Base-by-base conservation (phyloP, 192 early-diverging fungal species). In the Backusella liffmaniae region DNA sequence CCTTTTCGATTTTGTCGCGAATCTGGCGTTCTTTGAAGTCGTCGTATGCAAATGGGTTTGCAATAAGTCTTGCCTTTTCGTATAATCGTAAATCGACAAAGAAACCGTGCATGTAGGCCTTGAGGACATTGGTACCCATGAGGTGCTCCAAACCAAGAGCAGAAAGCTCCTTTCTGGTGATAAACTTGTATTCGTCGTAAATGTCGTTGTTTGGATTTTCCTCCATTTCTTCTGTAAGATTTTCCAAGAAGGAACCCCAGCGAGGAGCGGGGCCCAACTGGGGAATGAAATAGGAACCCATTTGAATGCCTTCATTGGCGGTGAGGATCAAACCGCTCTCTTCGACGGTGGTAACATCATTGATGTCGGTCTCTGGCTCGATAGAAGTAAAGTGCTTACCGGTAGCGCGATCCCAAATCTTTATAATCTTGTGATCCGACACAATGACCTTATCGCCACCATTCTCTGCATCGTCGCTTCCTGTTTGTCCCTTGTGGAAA, bases 181-280 rank as follows among this genome's bases (percentile, higher is more conserved):
- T 94, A 87, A 99, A 99, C 79, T 98, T 97, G 91, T 99, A 99
- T 80, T 99, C 95, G 79, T 98, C 96, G 86, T 98, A 99, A 46
- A 98, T 83, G 44, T 90, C 93, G 70, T 89, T 88, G 72, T 90
- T 87, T 59, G 92, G 93, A 73, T 93, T 95, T 84, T 97, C 95
- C 85, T 98, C 98, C 88, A 93, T 85, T 78, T 94, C 90, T 79
- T 95, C 95, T 8, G 97, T 98, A 66, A 99, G 86, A 83, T 98
- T 98, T 86, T 99, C 97, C 69, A 98, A 86, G 90, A 98, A 99
- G 0, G 92, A 87, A 37, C 91, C 93, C 96, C 96, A 98, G 69
- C 86, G 86, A 37, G 97, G 98, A 5, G 97, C 97, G 18, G 96
- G 93, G 0, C 97, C 97, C 42, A 99, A 84, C 59, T 91, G 86